Conservation (phyloP, 2,329 filamentous ascomycete species). For the Huntiella bhutanensis region DNA sequence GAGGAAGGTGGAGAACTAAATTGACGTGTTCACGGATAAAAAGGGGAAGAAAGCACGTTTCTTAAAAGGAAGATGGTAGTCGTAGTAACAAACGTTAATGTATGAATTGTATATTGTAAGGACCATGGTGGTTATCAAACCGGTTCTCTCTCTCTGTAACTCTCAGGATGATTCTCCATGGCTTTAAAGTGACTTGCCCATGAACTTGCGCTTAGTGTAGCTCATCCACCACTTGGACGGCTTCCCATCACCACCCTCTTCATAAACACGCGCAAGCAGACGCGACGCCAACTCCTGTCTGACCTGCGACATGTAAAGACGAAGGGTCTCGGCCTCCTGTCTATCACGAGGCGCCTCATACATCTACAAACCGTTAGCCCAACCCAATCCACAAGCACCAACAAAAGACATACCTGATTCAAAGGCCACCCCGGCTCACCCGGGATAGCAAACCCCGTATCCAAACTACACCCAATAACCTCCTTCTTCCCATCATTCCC, state of each 20-base stretch:
- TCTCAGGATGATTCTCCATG: background rate
- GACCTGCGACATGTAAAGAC: slow-evolving; percentile 81
- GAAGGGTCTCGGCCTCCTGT: slow-evolving; percentile 73
- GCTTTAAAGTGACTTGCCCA: slow-evolving; percentile 70
- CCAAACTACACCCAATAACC: slow-evolving; percentile 76
- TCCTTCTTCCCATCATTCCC: slow-evolving; percentile 47
- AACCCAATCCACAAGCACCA: background rate
- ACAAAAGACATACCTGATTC: slow-evolving; percentile 48
- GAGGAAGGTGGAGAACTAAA: slow-evolving; percentile 34
- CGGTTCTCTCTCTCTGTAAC: too few relatives aligned
- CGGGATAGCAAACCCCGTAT: slow-evolving; percentile 82
- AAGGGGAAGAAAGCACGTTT: background rate
- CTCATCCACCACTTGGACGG: slow-evolving; percentile 89
- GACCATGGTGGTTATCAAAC: too few relatives aligned
- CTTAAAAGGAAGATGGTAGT: background rate
- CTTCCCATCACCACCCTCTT: slow-evolving; percentile 51
- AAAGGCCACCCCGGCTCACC: slow-evolving; percentile 84
- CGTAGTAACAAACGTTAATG: background rate
- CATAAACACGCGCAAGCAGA: slow-evolving; percentile 72
- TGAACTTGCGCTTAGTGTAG: slow-evolving; percentile 98
- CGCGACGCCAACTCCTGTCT: slow-evolving; percentile 75
- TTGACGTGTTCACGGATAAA: background rate
- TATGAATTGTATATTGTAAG: too few relatives aligned
- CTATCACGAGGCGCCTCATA: slow-evolving; percentile 77
- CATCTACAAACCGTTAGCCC: slow-evolving; percentile 30